These are phyloP conservation scores for Cladophialophora carrionii DNA, from an alignment of 2,329 filamentous ascomycete genomes.

Conservation along the genomic window DNA sequence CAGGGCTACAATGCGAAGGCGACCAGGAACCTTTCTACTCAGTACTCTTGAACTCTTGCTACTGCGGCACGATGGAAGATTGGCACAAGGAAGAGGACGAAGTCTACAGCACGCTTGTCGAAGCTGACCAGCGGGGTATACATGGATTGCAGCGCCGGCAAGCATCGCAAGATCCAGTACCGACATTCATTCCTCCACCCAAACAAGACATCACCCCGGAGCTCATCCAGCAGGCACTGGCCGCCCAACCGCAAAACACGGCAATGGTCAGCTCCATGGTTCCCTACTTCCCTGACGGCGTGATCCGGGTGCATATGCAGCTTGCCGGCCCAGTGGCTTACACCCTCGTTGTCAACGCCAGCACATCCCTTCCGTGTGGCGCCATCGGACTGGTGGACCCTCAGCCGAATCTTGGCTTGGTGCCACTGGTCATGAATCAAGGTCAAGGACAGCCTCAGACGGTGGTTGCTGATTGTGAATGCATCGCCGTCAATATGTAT, in stretches of 20 bases:
- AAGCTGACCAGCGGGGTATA: constrained; percentile 3
- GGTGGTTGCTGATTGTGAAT: constrained; percentile 33
- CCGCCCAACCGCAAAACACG: constrained; percentile 34
- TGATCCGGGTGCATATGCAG: constrained; percentile 32
- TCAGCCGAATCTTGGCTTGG: constrained; percentile 34
- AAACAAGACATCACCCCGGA: constrained; percentile 35
- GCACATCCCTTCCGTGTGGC: constrained; percentile 33
- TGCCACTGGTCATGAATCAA: constrained; percentile 34
- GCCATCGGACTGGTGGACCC: constrained; percentile 29
- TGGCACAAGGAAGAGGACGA: constrained; percentile 16
- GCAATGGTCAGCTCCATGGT: constrained; percentile 35
- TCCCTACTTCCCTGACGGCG: constrained; percentile 31
- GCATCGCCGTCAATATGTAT: constrained; percentile 39
- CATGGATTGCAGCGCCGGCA: constrained; percentile 25
- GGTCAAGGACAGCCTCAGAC: constrained; percentile 29
- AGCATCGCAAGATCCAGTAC: constrained; percentile 22
- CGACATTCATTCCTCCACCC: constrained; percentile 36
- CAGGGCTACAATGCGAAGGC: constrained; percentile 12
- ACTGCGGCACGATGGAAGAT: constrained; percentile 24
- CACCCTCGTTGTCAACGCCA: constrained; percentile 35
- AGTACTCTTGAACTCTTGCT: constrained; percentile 22
- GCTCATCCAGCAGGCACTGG: constrained; percentile 34
- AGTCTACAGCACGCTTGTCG: neutral
- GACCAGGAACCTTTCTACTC: constrained; percentile 27
- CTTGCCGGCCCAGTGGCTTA: constrained; percentile 34